Conservation (phyloP, 164 flowering plant genomes). For the Brasenia schreberi region DNA sequence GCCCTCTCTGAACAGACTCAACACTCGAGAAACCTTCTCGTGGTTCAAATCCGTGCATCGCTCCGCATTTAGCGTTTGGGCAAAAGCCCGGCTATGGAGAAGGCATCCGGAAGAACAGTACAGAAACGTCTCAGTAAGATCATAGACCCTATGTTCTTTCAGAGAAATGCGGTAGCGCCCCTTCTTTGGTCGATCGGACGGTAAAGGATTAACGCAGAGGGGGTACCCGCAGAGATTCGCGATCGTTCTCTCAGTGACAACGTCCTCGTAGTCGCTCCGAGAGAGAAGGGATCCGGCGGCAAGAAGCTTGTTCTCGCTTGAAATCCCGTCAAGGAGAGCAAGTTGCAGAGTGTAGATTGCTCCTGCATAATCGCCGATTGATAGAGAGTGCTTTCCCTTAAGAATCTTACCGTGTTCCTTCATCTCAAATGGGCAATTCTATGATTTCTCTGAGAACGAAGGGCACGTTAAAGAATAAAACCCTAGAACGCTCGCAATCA, state of each 20-base stretch:
- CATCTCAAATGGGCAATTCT: no score
- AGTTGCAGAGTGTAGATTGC: slow-evolving; percentile 55
- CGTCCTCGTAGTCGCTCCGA: slow-evolving; percentile 56
- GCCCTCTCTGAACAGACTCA: slow-evolving; percentile 38
- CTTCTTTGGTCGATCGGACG: slow-evolving; percentile 27
- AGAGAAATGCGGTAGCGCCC: slow-evolving; percentile 61
- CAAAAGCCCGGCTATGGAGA: slow-evolving; percentile 47
- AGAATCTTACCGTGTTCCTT: no score
- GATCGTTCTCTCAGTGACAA: slow-evolving; percentile 68
- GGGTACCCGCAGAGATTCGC: slow-evolving; percentile 59
- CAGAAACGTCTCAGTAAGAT: slow-evolving; percentile 51
- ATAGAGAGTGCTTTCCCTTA: neutral
- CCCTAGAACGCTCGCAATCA: no score
- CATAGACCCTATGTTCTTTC: slow-evolving; percentile 80
- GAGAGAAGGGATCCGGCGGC: slow-evolving; percentile 61
- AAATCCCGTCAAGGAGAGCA: slow-evolving; percentile 55
- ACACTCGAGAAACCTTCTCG: slow-evolving; percentile 28
- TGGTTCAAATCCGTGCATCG: slow-evolving; percentile 22
- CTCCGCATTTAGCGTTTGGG: slow-evolving; percentile 35
- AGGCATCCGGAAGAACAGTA: slow-evolving; percentile 60
- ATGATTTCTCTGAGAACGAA: no score
- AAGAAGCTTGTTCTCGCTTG: slow-evolving; percentile 34
- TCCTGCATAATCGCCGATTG: slow-evolving; percentile 11
- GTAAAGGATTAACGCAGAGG: slow-evolving; percentile 45
- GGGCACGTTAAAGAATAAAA: no score